These are phyloP conservation scores for Leptographium wingfieldii DNA, from an alignment of 2,329 filamentous ascomycete species.

Conservation along the genomic window DNA sequence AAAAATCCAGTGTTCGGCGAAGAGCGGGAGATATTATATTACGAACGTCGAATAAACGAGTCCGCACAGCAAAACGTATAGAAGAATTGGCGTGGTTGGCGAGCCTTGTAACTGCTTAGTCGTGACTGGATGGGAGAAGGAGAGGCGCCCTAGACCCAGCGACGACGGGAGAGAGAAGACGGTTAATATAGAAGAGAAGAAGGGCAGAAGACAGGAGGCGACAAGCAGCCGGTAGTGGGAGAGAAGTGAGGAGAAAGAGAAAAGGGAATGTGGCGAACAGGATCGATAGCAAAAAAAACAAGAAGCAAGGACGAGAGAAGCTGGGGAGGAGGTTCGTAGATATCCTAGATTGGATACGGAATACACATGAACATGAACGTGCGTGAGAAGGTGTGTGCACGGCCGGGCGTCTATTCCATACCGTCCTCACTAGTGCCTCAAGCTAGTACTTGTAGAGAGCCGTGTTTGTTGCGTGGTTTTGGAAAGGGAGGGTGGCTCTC, in stretches of 20 bases:
- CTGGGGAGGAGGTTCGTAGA: background rate
- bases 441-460: conserved; percentile 1
- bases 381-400: background rate
- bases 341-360: background rate
- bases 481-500: conserved; percentile 1
- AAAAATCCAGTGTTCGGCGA: background rate
- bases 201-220: conserved; percentile 6
- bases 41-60: conserved; percentile 12
- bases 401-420: conserved; percentile 1
- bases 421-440: background rate
- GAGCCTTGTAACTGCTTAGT: background rate
- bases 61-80: conserved; percentile 1
- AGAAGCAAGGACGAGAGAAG: background rate
- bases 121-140: background rate
- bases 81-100: background rate
- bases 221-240: conserved; percentile 1
- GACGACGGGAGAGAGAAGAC: conserved; percentile 1
- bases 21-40: background rate
- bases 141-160: background rate
- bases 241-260: background rate
- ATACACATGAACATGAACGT: background rate
- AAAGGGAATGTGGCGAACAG: background rate
- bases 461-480: conserved; percentile 8
- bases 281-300: background rate
- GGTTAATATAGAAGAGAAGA: background rate